These are phyloP conservation scores for Babjeviella inositovora DNA, from an alignment of 805 yeast genomes.

Conservation along the genomic window DNA sequence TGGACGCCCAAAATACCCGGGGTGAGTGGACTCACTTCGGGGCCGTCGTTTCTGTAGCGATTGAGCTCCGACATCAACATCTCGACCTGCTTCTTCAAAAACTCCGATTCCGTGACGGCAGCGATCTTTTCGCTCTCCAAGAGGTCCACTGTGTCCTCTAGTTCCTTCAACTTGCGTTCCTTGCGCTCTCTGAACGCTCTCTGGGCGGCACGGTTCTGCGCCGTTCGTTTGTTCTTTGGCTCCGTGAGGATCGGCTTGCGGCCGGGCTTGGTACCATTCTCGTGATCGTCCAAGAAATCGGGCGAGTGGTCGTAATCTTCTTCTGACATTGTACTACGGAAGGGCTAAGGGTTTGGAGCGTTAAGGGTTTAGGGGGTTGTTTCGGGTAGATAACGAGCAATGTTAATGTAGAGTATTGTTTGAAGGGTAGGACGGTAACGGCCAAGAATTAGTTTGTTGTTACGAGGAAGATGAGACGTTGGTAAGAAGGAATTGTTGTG, in stretches of 20 bases:
- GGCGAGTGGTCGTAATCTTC: slow-evolving; percentile 6
- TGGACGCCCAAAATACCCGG: too few species aligned
- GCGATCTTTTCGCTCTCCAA: slow-evolving; percentile 61
- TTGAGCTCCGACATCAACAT: slow-evolving; percentile 57
- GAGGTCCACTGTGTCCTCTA: slow-evolving; percentile 60
- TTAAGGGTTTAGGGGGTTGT: too few species aligned
- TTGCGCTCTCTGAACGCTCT: slow-evolving; percentile 92
- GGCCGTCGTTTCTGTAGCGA: slow-evolving; percentile 29
- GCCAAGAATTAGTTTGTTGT: too few species aligned
- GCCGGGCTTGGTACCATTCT: slow-evolving; percentile 47
- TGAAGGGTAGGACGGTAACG: too few species aligned
- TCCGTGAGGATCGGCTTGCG: slow-evolving; percentile 67
- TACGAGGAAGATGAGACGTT: too few species aligned
- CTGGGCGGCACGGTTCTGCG: slow-evolving; percentile 98
- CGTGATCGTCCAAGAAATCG: slow-evolving; percentile 6
- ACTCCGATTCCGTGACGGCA: slow-evolving; percentile 56
- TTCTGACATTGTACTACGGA: too few species aligned
- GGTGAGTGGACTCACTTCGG: too few species aligned
- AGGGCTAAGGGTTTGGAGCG: too few species aligned
- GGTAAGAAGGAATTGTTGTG: too few species aligned
- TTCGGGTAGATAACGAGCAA: too few species aligned
- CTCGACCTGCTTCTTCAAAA: slow-evolving; percentile 62
- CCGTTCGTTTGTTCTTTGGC: slow-evolving; percentile 81
- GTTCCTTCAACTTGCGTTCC: slow-evolving; percentile 71
- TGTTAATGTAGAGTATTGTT: too few species aligned